Conservation (phyloP, 2,329 filamentous ascomycete genomes). For the Pleurostoma richardsiae region DNA sequence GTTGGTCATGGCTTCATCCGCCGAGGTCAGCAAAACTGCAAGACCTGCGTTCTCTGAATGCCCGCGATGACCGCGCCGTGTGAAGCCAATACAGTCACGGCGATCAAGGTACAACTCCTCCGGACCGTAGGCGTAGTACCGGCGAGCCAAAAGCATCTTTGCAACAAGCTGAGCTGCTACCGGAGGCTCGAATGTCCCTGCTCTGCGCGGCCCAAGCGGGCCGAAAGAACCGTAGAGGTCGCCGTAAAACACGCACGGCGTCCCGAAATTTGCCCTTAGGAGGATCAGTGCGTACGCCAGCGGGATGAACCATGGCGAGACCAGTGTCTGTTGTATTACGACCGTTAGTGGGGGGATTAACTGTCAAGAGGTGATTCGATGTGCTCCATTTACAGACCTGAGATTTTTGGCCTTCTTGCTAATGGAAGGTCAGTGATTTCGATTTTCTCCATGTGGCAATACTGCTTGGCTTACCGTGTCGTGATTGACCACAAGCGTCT, state of each 20-base stretch:
- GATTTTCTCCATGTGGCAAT: constrained; percentile 1
- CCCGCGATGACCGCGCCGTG: constrained; percentile 42
- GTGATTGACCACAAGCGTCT: constrained; percentile 64
- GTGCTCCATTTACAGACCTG: constrained; percentile 27
- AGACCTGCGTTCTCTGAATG: constrained; percentile 45
- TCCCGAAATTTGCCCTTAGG: constrained; percentile 50
- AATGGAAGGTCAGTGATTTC: constrained; percentile 27
- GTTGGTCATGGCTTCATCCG: constrained; percentile 48
- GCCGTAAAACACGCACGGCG: constrained; percentile 67
- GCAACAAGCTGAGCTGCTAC: constrained; percentile 48
- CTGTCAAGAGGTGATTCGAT: too few species aligned
- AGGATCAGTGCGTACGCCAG: constrained; percentile 65
- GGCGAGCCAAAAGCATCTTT: constrained; percentile 55
- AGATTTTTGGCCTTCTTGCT: constrained; percentile 40
- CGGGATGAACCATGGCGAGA: constrained; percentile 60
- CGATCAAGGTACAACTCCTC: constrained; percentile 60
- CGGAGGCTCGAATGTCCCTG: constrained; percentile 23
- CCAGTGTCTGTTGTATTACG: constrained; percentile 35
- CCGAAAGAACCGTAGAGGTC: constrained; percentile 60
- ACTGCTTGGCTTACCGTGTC: constrained; percentile 42
- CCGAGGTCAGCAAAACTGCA: constrained; percentile 36
- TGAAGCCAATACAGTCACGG: constrained; percentile 55
- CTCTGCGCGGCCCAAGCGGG: constrained; percentile 29
- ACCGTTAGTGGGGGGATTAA: neutral
- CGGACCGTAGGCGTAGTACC: constrained; percentile 61